Evolutionary conservation across 2,329 filamentous ascomycete genomes (phyloP), one percentile per base, ranked within the genome.

Genomic region (Sporothrix brasiliensis): DNA sequence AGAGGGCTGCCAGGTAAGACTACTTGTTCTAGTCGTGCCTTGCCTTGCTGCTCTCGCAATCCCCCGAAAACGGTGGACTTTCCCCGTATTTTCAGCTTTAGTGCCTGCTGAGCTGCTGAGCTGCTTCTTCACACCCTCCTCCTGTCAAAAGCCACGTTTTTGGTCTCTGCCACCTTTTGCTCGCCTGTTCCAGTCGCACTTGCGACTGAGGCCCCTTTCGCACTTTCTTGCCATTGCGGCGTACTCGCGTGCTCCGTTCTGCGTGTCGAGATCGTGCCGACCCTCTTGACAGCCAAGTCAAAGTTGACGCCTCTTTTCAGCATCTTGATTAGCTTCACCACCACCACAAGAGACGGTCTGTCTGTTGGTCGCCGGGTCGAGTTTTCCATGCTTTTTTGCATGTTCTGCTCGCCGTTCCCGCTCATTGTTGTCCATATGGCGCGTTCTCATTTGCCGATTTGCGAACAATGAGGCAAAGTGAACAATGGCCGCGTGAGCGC

Each of bases 121-220:
- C 24, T 34, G 34, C 34, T 7, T 34, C 7, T 34, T 34, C 34
- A 7, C 34, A 34, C 34, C 34, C 34, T 34, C 34, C 34, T 34
- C 61, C 61, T 65, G 61, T 65, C 61, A 65, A 65, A 65, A 65
- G 2, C 61, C 61, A 65, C 58, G 58, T 63, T 63, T 63, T 61
- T 53, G 10, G 16, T 41, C 30, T 54, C 34, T 56, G 56, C 30
- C 54, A 3, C 34, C 27, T 30, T 30, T 30, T 24, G 24, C 24
- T 30, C 34, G 34, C 56, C 9, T 21, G 13, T 4, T n/a, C 24
- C 34, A 4, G 3, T 30, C 27, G 27, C 27, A 30, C 3, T n/a
- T n/a, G n/a, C n/a, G n/a, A n/a, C n/a, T 30, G 27, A 30, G 27
- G 27, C 27, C 3, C 27, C 3, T 30, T 30, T 3, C 27, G 27